These are phyloP conservation scores for Daldinia sp. DNA, from an alignment of 2,329 filamentous ascomycete species.

Conservation along the genomic window DNA sequence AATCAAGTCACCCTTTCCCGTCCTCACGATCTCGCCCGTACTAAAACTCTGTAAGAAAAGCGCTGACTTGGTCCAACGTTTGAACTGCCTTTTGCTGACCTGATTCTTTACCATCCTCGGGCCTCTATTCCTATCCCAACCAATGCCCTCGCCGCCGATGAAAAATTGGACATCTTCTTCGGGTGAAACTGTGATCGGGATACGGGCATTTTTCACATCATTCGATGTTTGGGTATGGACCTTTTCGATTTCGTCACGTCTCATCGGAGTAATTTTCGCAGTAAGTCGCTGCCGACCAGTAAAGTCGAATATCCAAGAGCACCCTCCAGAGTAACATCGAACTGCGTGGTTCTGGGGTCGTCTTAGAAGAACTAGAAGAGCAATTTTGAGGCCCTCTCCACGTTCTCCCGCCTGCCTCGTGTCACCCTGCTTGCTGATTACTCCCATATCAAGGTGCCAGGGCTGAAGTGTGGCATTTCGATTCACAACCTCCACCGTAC, in stretches of 20 bases:
- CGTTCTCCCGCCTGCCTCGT: neutral
- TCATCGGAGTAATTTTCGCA: neutral
- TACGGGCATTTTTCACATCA: neutral
- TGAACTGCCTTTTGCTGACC: neutral
- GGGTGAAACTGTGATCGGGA: neutral
- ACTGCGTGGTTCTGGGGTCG: neutral
- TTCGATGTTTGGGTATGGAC: neutral
- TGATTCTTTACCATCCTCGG: neutral
- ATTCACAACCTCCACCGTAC: slow-evolving; percentile 46
- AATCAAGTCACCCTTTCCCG: slow-evolving; percentile 35
- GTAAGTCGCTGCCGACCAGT: neutral
- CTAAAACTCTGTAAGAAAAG: neutral
- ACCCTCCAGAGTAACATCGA: neutral
- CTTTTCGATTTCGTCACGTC: neutral
- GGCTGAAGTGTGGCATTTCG: slow-evolving; percentile 44
- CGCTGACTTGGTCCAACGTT: neutral
- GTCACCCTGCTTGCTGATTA: slow-evolving; percentile 39
- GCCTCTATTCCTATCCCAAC: neutral
- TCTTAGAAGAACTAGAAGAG: neutral
- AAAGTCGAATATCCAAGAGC: neutral
- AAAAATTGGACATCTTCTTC: neutral
- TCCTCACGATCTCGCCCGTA: slow-evolving; percentile 5
- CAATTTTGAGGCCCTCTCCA: neutral
- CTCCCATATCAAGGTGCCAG: slow-evolving; percentile 44
- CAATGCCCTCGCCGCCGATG: neutral